These are phyloP conservation scores for Macadamia integrifolia DNA, from an alignment of 164 flowering plant species.

Conservation along the genomic window DNA sequence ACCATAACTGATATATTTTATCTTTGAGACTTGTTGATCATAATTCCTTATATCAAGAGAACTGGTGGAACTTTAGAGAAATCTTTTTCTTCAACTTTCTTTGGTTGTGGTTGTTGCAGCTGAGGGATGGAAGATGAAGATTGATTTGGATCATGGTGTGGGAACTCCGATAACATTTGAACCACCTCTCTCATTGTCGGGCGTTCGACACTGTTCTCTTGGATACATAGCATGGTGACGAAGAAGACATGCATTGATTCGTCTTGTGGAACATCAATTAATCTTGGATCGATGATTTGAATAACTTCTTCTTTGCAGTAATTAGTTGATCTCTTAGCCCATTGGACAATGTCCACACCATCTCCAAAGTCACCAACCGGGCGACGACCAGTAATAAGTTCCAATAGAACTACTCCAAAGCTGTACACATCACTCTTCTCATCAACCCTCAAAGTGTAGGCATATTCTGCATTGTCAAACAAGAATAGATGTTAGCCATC, in stretches of 20 bases:
- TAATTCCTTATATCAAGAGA: slow-evolving; percentile 24
- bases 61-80: slow-evolving; percentile 17
- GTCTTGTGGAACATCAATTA: slow-evolving; percentile 30
- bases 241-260: slow-evolving; percentile 57
- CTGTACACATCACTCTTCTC: slow-evolving; percentile 84
- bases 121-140: slow-evolving; percentile 6
- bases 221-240: slow-evolving; percentile 52
- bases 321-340: slow-evolving; percentile 42
- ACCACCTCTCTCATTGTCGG: slow-evolving; percentile 93
- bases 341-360: slow-evolving; percentile 70
- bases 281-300: slow-evolving; percentile 34
- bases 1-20: slow-evolving; percentile 4
- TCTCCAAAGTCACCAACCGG: slow-evolving; percentile 74
- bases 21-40: not conserved
- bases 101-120: not conserved
- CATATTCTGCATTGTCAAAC: slow-evolving; percentile 44
- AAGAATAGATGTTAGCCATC: not conserved
- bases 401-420: slow-evolving; percentile 65
- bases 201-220: slow-evolving; percentile 65
- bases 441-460: slow-evolving; percentile 62
- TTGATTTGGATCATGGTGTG: not conserved
- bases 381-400: slow-evolving; percentile 55
- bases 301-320: slow-evolving; percentile 30
- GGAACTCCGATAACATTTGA: slow-evolving; percentile 76
- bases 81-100: slow-evolving; percentile 15